Base-by-base conservation (phyloP, 139 green algal species). In the Pycnococcus provasolii region DNA sequence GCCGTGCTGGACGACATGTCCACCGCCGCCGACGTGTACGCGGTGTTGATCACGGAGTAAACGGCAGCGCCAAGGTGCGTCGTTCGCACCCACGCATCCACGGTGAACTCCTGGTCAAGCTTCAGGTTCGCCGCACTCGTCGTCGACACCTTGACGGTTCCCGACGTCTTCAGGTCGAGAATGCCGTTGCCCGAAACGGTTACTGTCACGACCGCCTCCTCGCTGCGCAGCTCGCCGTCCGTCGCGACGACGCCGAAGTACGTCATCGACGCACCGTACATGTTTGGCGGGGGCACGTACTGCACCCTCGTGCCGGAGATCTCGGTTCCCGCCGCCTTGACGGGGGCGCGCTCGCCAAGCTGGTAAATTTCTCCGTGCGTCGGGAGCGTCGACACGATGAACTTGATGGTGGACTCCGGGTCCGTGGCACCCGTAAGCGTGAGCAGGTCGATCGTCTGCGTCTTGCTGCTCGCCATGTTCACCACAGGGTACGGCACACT, bases 201-300 rank as follows among this genome's bases (percentile, higher is more conserved):
- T 5, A 70, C 7, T 7, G 63, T 66, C 63, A 70, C 63, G 11
- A 41, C 5, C 13, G 52, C 45, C 45, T 70, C 63, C 39, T 66
- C 42, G 63, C n/a, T 64, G 45, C 37, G 13, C 6, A 61, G 46
- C 13, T 61, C 8, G 48, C 15, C n/a, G 13, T 62, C 48, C 6
- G 42, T 44, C 5, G 52, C 44, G 8, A 62, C n/a, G 11, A 66
- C 62, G 13, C 47, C 46, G 63, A 70, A 70, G 43, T 11, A 64
- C 6, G 48, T 41, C 13, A 62, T 37, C 11, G 57, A 0, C 15
- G 9, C 9, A 8, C 63, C 63, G n/a, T 44, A 42, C n/a, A 37
- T 40, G 43, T 70, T 70, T 66, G 63, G n/a, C 13, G 63, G 42
- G 13, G 63, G 63, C 0, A 70, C 63, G 43, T 62, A 70, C 43